Evolutionary conservation across 2,329 filamentous ascomycete genomes (phyloP), one percentile per base, ranked within the genome.

Genomic region (Talaromyces sp.): DNA sequence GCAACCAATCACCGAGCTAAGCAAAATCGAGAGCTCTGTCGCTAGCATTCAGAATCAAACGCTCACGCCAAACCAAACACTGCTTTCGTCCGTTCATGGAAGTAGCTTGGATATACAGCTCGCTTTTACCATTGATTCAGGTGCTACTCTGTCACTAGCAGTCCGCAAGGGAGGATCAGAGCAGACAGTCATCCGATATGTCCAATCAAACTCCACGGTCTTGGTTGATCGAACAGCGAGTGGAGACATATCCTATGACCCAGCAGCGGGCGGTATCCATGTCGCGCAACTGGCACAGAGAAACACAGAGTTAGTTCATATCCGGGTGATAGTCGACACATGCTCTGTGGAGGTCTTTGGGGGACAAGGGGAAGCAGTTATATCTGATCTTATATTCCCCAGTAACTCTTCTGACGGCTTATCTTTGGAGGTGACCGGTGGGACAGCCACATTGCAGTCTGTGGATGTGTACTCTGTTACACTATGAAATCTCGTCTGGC

Each of bases 1-100:
- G 41, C 31, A 50, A 13, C 63, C 63, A 19, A 49, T 64, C 26
- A 26, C 9, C n/a, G 63, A 49, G n/a, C 21, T 49, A 49, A 21
- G 6, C 7, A 49, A 49, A 49, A 21, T 49, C 43, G 43, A 49
- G 3, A 49, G 4, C 5, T 14, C 10, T 49, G n/a, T 49, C n/a
- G 43, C 43, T 4, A 49, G 43, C 43, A 49, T 49, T 49, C 43
- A 49, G n/a, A 49, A 49, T 13, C 43, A 49, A 49, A 49, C 43
- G 11, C 11, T 49, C 10, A 21, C n/a, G 43, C 43, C n/a, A 49
- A 21, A 49, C 43, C 43, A 49, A 49, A 49, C 43, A 17, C 14
- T 49, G n/a, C 43, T 49, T 49, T 49, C 43, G 10, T 49, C 43
- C 2, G 43, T 49, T 49, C 43, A 49, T 21, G 43, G 43, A 49